Base-by-base conservation (phyloP, 2,329 filamentous ascomycete genomes). In the Fusarium metavorans region DNA sequence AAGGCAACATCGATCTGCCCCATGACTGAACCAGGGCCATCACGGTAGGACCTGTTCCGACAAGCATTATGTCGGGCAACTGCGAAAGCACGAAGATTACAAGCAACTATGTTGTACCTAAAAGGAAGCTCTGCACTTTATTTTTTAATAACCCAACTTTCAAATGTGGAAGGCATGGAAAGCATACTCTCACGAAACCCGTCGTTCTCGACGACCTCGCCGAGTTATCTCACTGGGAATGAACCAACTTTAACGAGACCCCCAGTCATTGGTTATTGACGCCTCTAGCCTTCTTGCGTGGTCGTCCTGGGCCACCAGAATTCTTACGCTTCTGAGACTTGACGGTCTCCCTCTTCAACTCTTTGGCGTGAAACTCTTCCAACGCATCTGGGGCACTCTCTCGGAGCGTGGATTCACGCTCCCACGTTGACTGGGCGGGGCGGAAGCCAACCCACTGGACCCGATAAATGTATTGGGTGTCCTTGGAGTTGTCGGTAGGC, bases 401-500 rank as follows among this genome's bases (percentile, higher is more conserved):
- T 39, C 65, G 69, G 6, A 79, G 63, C 64, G 73, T 76, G 14
- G 62, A 56, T 10, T 78, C 74, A 32, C 70, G 63, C 70, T 79
- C 77, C 67, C 61, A 71, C 20, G 77, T 76, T 4, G 75, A 72
- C 14, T 79, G 70, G 20, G 59, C 37, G 32, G 45, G 68, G n/a
- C 68, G 67, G 62, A 74, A 79, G 1, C 77, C 77, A 32, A 78
- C 76, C 77, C 77, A 79, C 56, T 79, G 77, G 2, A 79, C 75
- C 52, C 71, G 57, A 32, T 77, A 77, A 66, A 67, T 71, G 48
- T 66, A 72, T 20, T 70, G 64, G 13, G 63, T 18, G 35, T 66
- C 66, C 63, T 74, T 76, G 23, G 64, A 45, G 61, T 27, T 27
- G 25, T 27, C 25, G 25, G 25, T 27, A 27, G 25, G 25, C 25